Percentiles rank a stretch among this genome's conserved stretches.
phyloP scores from a whole-genome alignment of 495 filamentous ascomycete genomes.

The Hypoxylon fuscum region DNA sequence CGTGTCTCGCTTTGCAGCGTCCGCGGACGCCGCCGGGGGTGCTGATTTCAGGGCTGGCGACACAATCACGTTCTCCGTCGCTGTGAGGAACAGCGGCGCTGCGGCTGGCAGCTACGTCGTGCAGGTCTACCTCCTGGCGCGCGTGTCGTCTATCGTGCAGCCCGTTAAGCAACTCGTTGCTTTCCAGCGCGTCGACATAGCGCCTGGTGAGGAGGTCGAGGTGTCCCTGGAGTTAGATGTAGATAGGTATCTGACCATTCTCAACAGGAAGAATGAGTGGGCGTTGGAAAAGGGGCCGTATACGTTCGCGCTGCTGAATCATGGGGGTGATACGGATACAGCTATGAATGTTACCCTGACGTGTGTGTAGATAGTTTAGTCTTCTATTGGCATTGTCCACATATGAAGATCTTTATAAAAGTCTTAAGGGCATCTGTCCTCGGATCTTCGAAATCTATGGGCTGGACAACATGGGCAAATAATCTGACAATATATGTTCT shows the following conservation, averaged over 20 bases:
- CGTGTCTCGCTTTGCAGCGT: conserved; percentile 37
- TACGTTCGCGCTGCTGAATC: conserved; percentile 52
- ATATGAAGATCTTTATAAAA: no score
- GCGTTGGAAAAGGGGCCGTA: conserved; percentile 52
- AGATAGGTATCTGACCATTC: conserved; percentile 49
- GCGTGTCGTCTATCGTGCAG: conserved; percentile 50
- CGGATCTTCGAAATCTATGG: no score
- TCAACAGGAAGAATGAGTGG: conserved; percentile 51
- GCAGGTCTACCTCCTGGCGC: conserved; percentile 50
- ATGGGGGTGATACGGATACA: conserved; percentile 46
- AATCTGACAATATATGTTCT: no score
- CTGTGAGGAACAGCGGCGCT: conserved; percentile 45
- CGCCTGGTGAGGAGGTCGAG: conserved; percentile 36
- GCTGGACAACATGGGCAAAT: no score
- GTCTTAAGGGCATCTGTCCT: no score
- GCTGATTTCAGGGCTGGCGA: conserved; percentile 38
- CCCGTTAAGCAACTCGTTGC: conserved; percentile 53
- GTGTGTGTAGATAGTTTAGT: conserved; percentile 30
- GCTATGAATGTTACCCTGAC: conserved; percentile 47
- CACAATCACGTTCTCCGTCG: conserved; percentile 45
- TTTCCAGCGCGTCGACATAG: conserved; percentile 48
- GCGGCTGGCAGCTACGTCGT: conserved; percentile 49
- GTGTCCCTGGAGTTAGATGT: conserved; percentile 47
- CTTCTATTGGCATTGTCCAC: no score
- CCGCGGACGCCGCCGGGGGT: conserved; percentile 4